Evolutionary conservation across 768 basidiomycete species (phyloP).

Genomic region (Termitomyces sp.): DNA sequence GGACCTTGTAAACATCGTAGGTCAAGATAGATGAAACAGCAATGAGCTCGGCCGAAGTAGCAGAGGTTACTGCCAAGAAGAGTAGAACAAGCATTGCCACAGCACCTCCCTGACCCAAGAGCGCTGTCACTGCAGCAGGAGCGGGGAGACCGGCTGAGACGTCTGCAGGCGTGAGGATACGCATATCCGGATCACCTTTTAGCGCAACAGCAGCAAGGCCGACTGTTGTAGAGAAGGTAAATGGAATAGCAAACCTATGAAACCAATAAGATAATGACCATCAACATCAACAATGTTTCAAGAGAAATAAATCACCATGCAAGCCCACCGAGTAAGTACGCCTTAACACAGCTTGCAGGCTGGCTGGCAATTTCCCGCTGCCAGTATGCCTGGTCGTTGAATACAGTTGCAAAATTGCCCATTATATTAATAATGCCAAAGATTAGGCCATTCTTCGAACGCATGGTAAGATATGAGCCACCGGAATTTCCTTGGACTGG

Average conservation of each 20-base stretch:
- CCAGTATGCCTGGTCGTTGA: conserved; percentile 78
- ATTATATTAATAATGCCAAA: conserved; percentile 87
- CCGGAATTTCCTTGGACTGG: conserved; percentile 81
- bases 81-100: conserved; percentile 73
- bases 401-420: conserved; percentile 68
- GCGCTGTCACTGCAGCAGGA: conserved; percentile 74
- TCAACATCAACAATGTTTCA: too few relatives aligned
- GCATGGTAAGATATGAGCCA: conserved; percentile 81
- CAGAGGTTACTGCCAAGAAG: conserved; percentile 83
- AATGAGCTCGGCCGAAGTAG: conserved; percentile 86
- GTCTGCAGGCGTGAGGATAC: conserved; percentile 44
- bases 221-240: conserved; percentile 80
- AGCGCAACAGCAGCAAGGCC: conserved; percentile 87
- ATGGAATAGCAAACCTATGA: conserved; percentile 78
- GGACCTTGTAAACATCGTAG: conserved; percentile 79
- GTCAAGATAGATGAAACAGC: conserved; percentile 82
- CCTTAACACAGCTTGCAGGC: conserved; percentile 84
- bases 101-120: conserved; percentile 79
- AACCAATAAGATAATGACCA: too few relatives aligned
- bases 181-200: conserved; percentile 49
- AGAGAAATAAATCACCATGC: conserved; percentile 50
- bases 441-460: conserved; percentile 70
- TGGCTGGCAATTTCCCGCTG: conserved; percentile 86
- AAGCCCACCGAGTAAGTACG: conserved; percentile 82
- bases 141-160: conserved; percentile 88